Conservation (phyloP, 768 basidiomycete species). For the Lyophyllum decastes region DNA sequence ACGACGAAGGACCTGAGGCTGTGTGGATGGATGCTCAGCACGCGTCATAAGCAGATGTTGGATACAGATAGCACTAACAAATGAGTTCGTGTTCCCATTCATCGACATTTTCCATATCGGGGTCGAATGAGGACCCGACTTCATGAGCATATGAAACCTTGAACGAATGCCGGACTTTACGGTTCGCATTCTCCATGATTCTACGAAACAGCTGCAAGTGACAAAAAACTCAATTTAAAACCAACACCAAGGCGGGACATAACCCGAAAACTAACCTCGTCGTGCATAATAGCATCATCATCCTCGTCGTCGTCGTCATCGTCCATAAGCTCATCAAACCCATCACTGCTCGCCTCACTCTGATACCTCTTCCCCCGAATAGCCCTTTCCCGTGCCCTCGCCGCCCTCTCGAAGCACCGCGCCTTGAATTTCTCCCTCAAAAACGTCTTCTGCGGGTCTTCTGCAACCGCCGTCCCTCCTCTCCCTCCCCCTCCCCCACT, state of each 20-base stretch:
- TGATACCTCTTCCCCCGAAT: conserved; percentile 37
- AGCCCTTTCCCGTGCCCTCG: conserved; percentile 52
- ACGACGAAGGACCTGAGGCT: conserved; percentile 1
- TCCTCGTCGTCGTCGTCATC: conserved; percentile 54
- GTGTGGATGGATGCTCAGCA: not conserved
- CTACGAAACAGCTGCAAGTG: conserved; percentile 61
- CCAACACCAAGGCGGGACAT: not conserved
- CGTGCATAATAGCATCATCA: conserved; percentile 60
- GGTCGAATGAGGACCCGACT: conserved; percentile 78
- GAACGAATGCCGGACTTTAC: conserved; percentile 53
- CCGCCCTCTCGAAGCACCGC: conserved; percentile 62
- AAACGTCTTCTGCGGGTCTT: conserved; percentile 54
- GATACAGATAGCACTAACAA: conserved; percentile 29
- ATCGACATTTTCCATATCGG: conserved; percentile 62
- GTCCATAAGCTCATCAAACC: conserved; percentile 37
- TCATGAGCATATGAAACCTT: conserved; percentile 65
- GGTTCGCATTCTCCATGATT: conserved; percentile 57
- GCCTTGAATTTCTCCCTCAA: conserved; percentile 62
- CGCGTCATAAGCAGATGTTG: not conserved
- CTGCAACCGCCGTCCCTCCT: conserved; percentile 18
- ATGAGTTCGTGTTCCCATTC: conserved; percentile 61
- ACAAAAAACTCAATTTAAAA: not conserved
- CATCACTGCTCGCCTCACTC: conserved; percentile 51
- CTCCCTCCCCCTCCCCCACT: conserved; percentile 8
- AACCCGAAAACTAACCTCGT: conserved; percentile 46